These are phyloP conservation scores for Allium sativum DNA, from an alignment of 106 monocot species.

Conservation along the genomic window DNA sequence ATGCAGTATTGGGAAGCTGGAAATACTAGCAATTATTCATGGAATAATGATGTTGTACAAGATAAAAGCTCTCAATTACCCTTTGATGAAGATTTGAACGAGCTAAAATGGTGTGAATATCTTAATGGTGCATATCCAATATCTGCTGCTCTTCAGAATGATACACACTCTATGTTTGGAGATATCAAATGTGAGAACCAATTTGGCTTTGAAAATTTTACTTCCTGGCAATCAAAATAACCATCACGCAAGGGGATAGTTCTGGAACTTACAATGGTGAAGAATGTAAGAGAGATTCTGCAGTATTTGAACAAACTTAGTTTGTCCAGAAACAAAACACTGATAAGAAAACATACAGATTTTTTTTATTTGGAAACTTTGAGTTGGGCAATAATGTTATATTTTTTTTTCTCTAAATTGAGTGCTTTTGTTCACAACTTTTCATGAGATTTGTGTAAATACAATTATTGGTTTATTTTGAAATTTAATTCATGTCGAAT, in stretches of 20 bases:
- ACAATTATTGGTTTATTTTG: no score
- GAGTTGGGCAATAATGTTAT: no score
- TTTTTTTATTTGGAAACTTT: no score
- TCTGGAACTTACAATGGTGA: constrained; percentile 18
- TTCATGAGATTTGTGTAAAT: no score
- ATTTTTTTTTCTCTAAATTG: no score
- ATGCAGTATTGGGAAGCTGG: neutral
- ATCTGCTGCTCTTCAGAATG: constrained; percentile 11
- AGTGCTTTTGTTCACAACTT: no score
- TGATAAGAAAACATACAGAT: no score
- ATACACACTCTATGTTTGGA: constrained; percentile 15
- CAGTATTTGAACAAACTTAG: constrained; percentile 58
- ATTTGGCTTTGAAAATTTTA: constrained; percentile 17
- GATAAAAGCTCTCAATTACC: constrained; percentile 14
- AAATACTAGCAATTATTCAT: neutral
- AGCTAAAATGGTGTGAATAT: constrained; percentile 62
- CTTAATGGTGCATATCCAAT: constrained; percentile 28
- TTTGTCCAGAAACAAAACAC: neutral
- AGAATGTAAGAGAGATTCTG: constrained; percentile 50
- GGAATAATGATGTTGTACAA: neutral
- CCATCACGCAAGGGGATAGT: neutral
- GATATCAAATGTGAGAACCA: constrained; percentile 33
- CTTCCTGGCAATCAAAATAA: neutral
- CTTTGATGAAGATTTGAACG: constrained; percentile 28
- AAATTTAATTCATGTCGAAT: no score